Evolutionary conservation across 257 asterid species (phyloP).

Genomic region (Vinca minor): DNA sequence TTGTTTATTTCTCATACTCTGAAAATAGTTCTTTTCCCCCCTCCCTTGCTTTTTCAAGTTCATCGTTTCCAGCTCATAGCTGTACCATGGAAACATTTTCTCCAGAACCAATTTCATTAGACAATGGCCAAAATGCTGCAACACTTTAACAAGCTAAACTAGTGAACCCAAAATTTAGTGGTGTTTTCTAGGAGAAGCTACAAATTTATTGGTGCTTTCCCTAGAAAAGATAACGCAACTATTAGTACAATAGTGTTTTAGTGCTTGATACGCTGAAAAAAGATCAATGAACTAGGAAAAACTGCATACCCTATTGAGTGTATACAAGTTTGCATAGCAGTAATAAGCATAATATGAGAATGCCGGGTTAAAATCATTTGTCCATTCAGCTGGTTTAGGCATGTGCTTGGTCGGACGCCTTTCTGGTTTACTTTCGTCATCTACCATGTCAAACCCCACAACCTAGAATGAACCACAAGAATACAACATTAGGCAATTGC

Average conservation of each 20-base stretch:
- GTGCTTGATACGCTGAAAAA: slow-evolving; percentile 7
- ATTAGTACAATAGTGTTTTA: slow-evolving; percentile 5
- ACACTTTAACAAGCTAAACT: not conserved
- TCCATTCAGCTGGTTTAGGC: slow-evolving; percentile 93
- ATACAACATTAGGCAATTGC: slow-evolving; percentile 13
- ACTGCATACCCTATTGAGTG: slow-evolving; percentile 68
- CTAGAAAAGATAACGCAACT: not conserved
- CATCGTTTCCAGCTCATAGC: not conserved
- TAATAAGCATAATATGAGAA: slow-evolving; percentile 92
- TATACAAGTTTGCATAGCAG: slow-evolving; percentile 83
- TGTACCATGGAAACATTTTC: slow-evolving; percentile 2
- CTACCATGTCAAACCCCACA: slow-evolving; percentile 91
- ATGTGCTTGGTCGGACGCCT: slow-evolving; percentile 95
- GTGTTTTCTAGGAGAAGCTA: not conserved
- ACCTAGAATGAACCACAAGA: slow-evolving; percentile 42
- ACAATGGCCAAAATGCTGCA: not conserved
- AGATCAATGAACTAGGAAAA: slow-evolving; percentile 14
- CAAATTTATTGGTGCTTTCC: not conserved
- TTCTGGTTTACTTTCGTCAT: slow-evolving; percentile 98
- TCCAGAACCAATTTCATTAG: slow-evolving; percentile 17
- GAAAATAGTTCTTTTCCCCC: not conserved
- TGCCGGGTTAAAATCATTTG: slow-evolving; percentile 86
- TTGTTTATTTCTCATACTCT: not conserved
- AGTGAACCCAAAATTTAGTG: not conserved
- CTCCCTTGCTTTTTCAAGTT: not conserved